Evolutionary conservation across 2,329 filamentous ascomycete species (phyloP).

Genomic region (Paecilomyces fulvus): DNA sequence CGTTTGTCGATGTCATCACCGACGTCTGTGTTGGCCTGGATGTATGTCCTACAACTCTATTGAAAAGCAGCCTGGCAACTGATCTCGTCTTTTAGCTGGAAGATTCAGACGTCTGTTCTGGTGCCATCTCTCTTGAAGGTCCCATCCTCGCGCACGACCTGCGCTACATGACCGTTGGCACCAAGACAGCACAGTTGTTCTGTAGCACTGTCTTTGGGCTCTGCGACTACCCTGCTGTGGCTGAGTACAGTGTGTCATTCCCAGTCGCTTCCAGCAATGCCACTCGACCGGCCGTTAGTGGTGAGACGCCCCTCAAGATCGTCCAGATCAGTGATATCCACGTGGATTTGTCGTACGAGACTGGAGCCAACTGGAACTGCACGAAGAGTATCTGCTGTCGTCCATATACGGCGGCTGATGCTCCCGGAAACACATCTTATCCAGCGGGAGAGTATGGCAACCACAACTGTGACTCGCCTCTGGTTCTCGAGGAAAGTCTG

Average conservation of each 20-base stretch:
- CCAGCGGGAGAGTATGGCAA: slow-evolving; percentile 47
- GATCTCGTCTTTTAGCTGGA: slow-evolving; percentile 28
- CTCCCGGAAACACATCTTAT: slow-evolving; percentile 39
- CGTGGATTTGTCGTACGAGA: slow-evolving; percentile 47
- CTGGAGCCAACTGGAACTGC: slow-evolving; percentile 48
- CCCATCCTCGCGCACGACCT: slow-evolving; percentile 46
- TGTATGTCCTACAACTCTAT: slow-evolving; percentile 13
- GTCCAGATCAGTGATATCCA: slow-evolving; percentile 56
- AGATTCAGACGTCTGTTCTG: slow-evolving; percentile 49
- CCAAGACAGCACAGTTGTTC: slow-evolving; percentile 43
- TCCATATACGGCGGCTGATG: slow-evolving; percentile 40
- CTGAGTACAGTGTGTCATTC: slow-evolving; percentile 37
- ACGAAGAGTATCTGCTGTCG: slow-evolving; percentile 54
- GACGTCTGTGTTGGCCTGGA: slow-evolving; percentile 28
- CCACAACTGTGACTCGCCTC: slow-evolving; percentile 45
- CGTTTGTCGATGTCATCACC: slow-evolving; percentile 32
- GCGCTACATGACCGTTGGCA: slow-evolving; percentile 40
- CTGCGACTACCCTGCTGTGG: slow-evolving; percentile 42
- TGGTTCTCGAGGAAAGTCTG: slow-evolving; percentile 47
- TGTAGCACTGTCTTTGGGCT: slow-evolving; percentile 48
- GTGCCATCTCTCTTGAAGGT: slow-evolving; percentile 44
- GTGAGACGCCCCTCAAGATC: slow-evolving; percentile 42
- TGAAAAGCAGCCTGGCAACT: not conserved
- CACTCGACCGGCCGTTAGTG: slow-evolving; percentile 37
- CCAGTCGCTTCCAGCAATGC: slow-evolving; percentile 33